These are phyloP conservation scores for Leishmania gerbilli DNA, from an alignment of 208 protist genomes.

Conservation along the genomic window DNA sequence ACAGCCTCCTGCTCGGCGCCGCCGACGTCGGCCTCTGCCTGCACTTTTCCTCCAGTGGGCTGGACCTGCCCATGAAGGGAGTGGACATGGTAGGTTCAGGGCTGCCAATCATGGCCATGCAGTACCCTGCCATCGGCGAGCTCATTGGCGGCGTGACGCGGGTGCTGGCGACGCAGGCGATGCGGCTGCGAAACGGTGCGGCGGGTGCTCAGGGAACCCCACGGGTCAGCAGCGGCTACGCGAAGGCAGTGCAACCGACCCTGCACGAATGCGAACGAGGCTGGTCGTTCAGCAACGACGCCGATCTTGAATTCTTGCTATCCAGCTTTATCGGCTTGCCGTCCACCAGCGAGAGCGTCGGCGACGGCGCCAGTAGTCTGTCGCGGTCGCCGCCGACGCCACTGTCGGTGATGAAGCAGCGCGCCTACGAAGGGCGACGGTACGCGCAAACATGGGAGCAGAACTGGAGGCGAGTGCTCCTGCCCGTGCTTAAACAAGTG, in stretches of 20 bases:
- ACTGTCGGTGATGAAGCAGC: constrained; percentile 30
- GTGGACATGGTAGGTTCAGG: constrained; percentile 96
- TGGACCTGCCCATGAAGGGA: constrained; percentile 98
- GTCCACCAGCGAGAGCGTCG: not conserved
- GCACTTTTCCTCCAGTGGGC: constrained; percentile 93
- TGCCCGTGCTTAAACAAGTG: constrained; percentile 47
- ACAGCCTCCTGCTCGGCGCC: constrained; percentile 89
- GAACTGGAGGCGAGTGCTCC: constrained; percentile 51
- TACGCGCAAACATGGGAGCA: constrained; percentile 61
- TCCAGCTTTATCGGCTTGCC: constrained; percentile 44
- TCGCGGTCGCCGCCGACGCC: constrained; percentile 16
- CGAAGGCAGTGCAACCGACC: constrained; percentile 6
- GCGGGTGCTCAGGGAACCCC: not conserved
- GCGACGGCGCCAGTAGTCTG: not conserved
- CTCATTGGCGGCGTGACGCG: constrained; percentile 69
- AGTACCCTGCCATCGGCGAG: constrained; percentile 89
- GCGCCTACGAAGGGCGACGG: constrained; percentile 27
- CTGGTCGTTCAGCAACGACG: constrained; percentile 62
- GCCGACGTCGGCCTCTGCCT: constrained; percentile 96
- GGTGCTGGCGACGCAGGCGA: constrained; percentile 33
- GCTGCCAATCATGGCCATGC: constrained; percentile 91
- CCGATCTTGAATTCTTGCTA: constrained; percentile 61
- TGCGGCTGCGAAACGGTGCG: constrained; percentile 1
- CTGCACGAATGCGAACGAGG: constrained; percentile 55
- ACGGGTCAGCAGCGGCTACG: constrained; percentile 19